Conservation (phyloP, 768 basidiomycete genomes). For the Russula emetica region DNA sequence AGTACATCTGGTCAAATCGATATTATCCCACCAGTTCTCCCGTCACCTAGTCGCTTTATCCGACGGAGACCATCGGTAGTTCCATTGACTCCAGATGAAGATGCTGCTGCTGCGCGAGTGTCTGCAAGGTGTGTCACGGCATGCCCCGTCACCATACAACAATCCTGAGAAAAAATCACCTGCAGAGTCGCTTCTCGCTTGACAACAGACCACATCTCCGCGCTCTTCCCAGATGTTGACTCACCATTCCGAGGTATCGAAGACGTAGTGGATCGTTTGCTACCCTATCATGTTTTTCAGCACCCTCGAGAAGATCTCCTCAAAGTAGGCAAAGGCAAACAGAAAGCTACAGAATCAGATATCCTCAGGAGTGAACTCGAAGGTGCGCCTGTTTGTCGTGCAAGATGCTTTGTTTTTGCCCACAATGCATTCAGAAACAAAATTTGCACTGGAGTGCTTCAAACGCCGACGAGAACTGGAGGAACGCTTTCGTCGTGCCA, state of each 20-base stretch:
- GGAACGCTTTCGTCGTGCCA: conserved; percentile 53
- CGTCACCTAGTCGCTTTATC: conserved; percentile 7
- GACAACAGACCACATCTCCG: conserved; percentile 57
- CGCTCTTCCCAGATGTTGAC: conserved; percentile 62
- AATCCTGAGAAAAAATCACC: background rate
- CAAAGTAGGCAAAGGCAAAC: conserved; percentile 53
- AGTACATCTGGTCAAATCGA: conserved; percentile 17
- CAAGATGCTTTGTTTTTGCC: background rate
- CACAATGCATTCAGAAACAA: conserved; percentile 51
- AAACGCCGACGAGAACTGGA: conserved; percentile 52
- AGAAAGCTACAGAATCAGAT: conserved; percentile 48
- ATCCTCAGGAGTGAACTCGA: conserved; percentile 46
- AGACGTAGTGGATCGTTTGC: conserved; percentile 65
- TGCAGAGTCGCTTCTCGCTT: conserved; percentile 54
- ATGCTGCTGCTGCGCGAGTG: conserved; percentile 20
- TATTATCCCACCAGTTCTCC: background rate
- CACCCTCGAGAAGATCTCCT: conserved; percentile 65
- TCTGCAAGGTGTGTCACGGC: conserved; percentile 19
- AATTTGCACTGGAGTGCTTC: conserved; percentile 63
- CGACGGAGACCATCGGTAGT: conserved; percentile 17
- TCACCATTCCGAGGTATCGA: conserved; percentile 57
- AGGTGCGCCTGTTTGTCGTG: conserved; percentile 38
- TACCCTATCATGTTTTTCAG: conserved; percentile 78
- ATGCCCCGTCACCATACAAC: background rate
- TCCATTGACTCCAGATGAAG: conserved; percentile 21